These are phyloP conservation scores for Backusella morwellensis DNA, from an alignment of 192 early-diverging fungal genomes.

Conservation along the genomic window DNA sequence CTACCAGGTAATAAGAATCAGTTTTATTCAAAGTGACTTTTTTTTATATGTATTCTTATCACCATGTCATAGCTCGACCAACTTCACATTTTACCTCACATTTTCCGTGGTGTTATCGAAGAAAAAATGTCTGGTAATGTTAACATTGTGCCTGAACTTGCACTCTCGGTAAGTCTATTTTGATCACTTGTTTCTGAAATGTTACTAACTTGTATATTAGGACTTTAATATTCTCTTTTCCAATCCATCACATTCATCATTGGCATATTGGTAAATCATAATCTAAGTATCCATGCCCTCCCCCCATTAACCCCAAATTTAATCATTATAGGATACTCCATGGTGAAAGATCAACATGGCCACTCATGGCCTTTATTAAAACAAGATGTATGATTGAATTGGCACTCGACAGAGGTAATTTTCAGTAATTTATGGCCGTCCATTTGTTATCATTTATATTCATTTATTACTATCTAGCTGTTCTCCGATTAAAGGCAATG, in stretches of 20 bases:
- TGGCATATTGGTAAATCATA: conserved; percentile 41
- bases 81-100: conserved; percentile 58
- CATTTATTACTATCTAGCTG: background rate
- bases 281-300: no score
- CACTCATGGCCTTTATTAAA: conserved; percentile 63
- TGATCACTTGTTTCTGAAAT: background rate
- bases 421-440: no score
- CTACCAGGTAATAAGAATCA: conserved; percentile 48
- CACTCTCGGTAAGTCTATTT: conserved; percentile 35
- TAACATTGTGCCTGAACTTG: conserved; percentile 63
- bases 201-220: conserved; percentile 21
- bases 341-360: conserved; percentile 82
- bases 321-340: conserved; percentile 59
- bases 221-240: conserved; percentile 68
- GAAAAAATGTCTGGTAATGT: conserved; percentile 68
- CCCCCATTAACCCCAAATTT: no score
- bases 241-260: conserved; percentile 61
- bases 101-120: conserved; percentile 56
- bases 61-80: conserved; percentile 44
- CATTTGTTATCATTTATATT: background rate
- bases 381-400: conserved; percentile 71
- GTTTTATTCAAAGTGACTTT: background rate
- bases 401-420: conserved; percentile 53
- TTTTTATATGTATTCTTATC: background rate
- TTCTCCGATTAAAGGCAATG: conserved; percentile 18